A percentile compares a stretch with the other conserved stretches of the same genome.
Conservation (phyloP, 2,329 filamentous ascomycete genomes). For the Ophiostoma pallidulum region DNA sequence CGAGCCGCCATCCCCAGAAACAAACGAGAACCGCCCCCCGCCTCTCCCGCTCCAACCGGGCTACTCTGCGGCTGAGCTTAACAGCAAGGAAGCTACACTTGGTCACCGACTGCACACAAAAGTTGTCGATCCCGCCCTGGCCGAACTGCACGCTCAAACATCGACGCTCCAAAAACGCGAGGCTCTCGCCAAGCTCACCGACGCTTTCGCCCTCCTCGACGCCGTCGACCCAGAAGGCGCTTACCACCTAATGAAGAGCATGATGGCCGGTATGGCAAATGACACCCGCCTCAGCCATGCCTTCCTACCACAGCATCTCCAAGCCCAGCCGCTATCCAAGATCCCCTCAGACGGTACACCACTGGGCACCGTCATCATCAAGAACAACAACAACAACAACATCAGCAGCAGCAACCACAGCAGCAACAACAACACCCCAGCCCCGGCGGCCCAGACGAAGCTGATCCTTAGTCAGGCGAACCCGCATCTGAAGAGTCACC, state of each 20-base stretch:
- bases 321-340: conserved; percentile 21
- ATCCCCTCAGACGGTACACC: conserved; percentile 35
- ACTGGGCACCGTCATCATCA: conserved; percentile 49
- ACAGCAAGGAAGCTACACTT: conserved; percentile 71
- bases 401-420: too few relatives aligned
- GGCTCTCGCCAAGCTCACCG: conserved; percentile 70
- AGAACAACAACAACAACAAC: conserved; percentile 33
- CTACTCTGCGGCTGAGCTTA: conserved; percentile 35
- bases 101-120: conserved; percentile 75
- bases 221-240: conserved; percentile 83
- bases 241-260: conserved; percentile 70
- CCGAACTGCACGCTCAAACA: conserved; percentile 79
- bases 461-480: conserved; percentile 73
- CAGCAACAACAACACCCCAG: conserved; percentile 22
- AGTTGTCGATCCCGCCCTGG: conserved; percentile 71
- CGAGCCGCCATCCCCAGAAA: conserved; percentile 28
- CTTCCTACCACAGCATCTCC: conserved; percentile 30
- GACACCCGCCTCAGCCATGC: conserved; percentile 55
- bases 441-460: conserved; percentile 44
- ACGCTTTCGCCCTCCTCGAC: conserved; percentile 78
- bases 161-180: conserved; percentile 61
- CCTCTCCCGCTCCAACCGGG: conserved; percentile 19
- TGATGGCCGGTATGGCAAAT: conserved; percentile 63
- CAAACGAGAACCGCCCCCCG: conserved; percentile 57
- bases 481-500: conserved; percentile 73